These are phyloP conservation scores for Sporothrix pseudoabietina DNA, from an alignment of 2,329 filamentous ascomycete species.

Conservation along the genomic window DNA sequence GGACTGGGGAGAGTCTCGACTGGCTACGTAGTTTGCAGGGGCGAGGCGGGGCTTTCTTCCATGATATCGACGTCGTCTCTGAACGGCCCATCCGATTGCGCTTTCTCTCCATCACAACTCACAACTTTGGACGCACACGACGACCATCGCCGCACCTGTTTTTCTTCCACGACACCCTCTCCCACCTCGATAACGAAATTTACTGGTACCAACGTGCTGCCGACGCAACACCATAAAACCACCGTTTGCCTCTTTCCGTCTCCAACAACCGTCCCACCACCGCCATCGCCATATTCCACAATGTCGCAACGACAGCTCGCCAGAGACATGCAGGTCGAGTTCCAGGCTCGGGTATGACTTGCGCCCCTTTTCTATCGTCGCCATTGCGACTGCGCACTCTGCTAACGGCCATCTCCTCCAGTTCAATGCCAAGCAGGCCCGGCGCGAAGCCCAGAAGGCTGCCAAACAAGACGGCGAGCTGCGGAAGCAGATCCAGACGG, in stretches of 20 bases:
- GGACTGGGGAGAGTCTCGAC: background rate
- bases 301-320: slow-evolving; percentile 63
- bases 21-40: slow-evolving; percentile 16
- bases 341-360: slow-evolving; percentile 56
- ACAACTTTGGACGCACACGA: background rate
- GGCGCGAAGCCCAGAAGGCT: slow-evolving; percentile 62
- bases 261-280: background rate
- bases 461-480: slow-evolving; percentile 62
- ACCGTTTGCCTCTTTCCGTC: background rate
- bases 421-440: slow-evolving; percentile 65
- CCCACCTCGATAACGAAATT: background rate
- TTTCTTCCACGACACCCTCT: background rate
- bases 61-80: background rate
- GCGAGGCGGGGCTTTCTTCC: background rate
- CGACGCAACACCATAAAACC: background rate
- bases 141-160: background rate
- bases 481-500: slow-evolving; percentile 64
- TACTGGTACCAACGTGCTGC: background rate
- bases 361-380: background rate
- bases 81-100: slow-evolving; percentile 11
- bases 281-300: slow-evolving; percentile 34
- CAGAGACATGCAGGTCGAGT: slow-evolving; percentile 65
- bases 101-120: background rate
- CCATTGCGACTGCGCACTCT: background rate
- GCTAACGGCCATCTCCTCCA: slow-evolving; percentile 34